Base-by-base conservation (phyloP, 306 rosid genomes). In the Glycine latifolia region DNA sequence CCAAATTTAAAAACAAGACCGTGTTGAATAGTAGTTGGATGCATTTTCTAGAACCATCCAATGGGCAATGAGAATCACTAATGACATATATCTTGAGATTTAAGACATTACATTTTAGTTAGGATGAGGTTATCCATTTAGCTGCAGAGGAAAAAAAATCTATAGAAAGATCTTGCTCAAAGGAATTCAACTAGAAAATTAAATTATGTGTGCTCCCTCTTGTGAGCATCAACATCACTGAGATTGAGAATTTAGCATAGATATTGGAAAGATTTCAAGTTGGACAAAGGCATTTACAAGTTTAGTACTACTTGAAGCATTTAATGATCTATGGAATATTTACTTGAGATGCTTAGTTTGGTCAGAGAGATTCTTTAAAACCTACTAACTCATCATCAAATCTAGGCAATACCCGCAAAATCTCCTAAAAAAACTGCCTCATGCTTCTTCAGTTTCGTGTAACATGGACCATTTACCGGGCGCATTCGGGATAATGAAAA, bases 401-500 rank as follows among this genome's bases (percentile, higher is more conserved):
- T 90, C 92, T 84, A 91, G 90, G 86, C 71, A 85, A 78, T 15
- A 84, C 89, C 88, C 26, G 50, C 81, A 85, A 86, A 68, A 86
- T 84, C 91, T 87, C 88, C 97, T 89, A 67, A 89, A 94, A 89
- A 94, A 86, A 89, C 87, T 84, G 90, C 94, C 92, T 87, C 89
- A 88, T 89, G 92, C 88, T 83, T 12, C 79, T 78, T 87, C 80
- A 49, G 46, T 65, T 76, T 85, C 71, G 47, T 79, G 73, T 79
- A 39, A 44, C 13, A 43, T 77, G 81, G 71, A 84, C 76, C 63
- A 48, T 76, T 82, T n/a, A 60, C 79, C 66, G 31, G 63, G 74
- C 60, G 31, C 69, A 77, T 20, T 71, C 49, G 75, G 70, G 77
- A 75, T 81, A 79, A 75, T 75, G 55, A 56, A 46, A 67, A 12